These are phyloP conservation scores for Cyclospora cayetanensis DNA, from an alignment of 169 alveolate species.

Conservation along the genomic window DNA sequence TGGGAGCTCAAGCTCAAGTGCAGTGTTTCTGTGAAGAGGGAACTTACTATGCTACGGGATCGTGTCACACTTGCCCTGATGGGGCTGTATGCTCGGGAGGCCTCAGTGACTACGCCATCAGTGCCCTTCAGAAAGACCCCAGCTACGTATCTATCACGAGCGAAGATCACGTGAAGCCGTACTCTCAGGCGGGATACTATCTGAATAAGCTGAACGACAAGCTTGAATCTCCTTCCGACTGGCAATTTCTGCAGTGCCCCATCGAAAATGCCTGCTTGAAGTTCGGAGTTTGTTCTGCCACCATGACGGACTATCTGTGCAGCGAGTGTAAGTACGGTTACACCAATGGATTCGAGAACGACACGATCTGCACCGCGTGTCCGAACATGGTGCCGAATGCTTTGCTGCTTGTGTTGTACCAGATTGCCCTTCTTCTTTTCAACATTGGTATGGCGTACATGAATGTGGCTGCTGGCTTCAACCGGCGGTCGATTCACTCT, in stretches of 20 bases:
- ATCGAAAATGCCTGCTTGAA: slow-evolving; percentile 83
- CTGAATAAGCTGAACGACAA: slow-evolving; percentile 78
- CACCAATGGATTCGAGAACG: slow-evolving; percentile 82
- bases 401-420: slow-evolving; percentile 71
- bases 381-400: slow-evolving; percentile 78
- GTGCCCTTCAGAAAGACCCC: slow-evolving; percentile 53
- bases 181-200: slow-evolving; percentile 82
- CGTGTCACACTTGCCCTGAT: slow-evolving; percentile 83
- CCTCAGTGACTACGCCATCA: slow-evolving; percentile 67
- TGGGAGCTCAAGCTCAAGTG: slow-evolving; percentile 82
- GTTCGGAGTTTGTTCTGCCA: slow-evolving; percentile 79
- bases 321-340: slow-evolving; percentile 85
- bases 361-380: slow-evolving; percentile 81
- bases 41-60: slow-evolving; percentile 81
- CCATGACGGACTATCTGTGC: slow-evolving; percentile 85
- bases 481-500: slow-evolving; percentile 88
- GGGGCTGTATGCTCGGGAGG: slow-evolving; percentile 89
- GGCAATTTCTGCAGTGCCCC: slow-evolving; percentile 87
- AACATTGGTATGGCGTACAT: slow-evolving; percentile 85
- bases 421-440: slow-evolving; percentile 78
- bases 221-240: slow-evolving; percentile 82
- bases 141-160: slow-evolving; percentile 71
- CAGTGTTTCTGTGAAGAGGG: slow-evolving; percentile 87
- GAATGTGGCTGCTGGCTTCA: slow-evolving; percentile 87
- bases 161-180: slow-evolving; percentile 84